Percentiles rank a stretch among this genome's conserved stretches.
Evolutionary conservation across 768 basidiomycete species (phyloP).

Genomic region (Tylopilus rubrobrunneus): DNA sequence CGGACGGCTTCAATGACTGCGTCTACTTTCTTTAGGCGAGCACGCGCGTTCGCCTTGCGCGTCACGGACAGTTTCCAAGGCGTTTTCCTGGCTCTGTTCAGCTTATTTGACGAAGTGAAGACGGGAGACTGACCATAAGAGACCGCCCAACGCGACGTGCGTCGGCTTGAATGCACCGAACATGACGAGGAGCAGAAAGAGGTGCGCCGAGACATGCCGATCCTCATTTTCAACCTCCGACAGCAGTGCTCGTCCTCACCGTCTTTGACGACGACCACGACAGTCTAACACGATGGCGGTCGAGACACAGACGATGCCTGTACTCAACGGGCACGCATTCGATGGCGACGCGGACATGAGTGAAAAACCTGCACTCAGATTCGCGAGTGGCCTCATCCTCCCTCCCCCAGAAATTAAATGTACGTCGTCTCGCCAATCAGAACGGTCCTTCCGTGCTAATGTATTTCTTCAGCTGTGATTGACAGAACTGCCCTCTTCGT

Average conservation of each 20-base stretch:
- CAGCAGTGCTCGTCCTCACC: background rate
- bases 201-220: slow-evolving; percentile 24
- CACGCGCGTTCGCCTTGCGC: slow-evolving; percentile 87
- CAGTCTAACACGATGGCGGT: slow-evolving; percentile 43
- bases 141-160: slow-evolving; percentile 63
- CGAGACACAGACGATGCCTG: slow-evolving; percentile 36
- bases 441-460: slow-evolving; percentile 5
- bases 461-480: slow-evolving; percentile 65
- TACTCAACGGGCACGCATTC: slow-evolving; percentile 40
- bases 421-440: slow-evolving; percentile 28
- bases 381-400: slow-evolving; percentile 84
- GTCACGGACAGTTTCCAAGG: slow-evolving; percentile 92
- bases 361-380: slow-evolving; percentile 43
- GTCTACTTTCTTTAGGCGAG: slow-evolving; percentile 90
- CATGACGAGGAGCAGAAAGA: slow-evolving; percentile 41
- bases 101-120: background rate
- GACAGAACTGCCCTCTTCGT: slow-evolving; percentile 92
- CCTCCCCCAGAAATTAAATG: slow-evolving; percentile 97
- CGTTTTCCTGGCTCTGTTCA: slow-evolving; percentile 64
- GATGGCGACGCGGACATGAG: slow-evolving; percentile 41
- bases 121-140: slow-evolving; percentile 64
- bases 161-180: slow-evolving; percentile 83
- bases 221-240: slow-evolving; percentile 27
- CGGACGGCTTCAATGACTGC: slow-evolving; percentile 85
- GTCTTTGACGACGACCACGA: slow-evolving; percentile 23